Percentiles rank a stretch among this genome's conserved stretches.
Conservation (phyloP, 2,329 filamentous ascomycete genomes). For the Diaporthe longicolla region DNA sequence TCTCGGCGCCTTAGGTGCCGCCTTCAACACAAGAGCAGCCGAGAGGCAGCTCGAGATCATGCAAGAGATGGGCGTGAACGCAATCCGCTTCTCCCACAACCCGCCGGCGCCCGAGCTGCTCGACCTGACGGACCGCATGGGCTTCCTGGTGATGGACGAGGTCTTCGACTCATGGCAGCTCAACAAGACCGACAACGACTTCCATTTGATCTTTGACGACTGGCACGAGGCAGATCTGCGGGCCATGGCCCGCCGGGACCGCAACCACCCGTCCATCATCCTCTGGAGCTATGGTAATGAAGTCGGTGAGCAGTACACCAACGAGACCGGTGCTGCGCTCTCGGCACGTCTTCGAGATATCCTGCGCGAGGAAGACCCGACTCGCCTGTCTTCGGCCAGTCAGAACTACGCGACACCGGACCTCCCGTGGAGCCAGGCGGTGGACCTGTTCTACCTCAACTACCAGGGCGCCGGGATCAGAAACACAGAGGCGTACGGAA, state of each 20-base stretch:
- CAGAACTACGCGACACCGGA: conserved; percentile 62
- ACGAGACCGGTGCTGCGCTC: conserved; percentile 50
- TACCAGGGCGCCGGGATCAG: conserved; percentile 68
- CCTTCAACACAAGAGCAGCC: conserved; percentile 62
- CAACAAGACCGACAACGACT: conserved; percentile 63
- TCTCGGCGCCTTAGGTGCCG: conserved; percentile 63
- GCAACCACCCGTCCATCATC: conserved; percentile 68
- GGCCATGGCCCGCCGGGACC: conserved; percentile 65
- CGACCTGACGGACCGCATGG: conserved; percentile 63
- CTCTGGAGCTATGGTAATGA: conserved; percentile 70
- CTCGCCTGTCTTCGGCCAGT: conserved; percentile 59
- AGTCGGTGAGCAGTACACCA: conserved; percentile 61
- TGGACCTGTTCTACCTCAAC: conserved; percentile 67
- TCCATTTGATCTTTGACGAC: conserved; percentile 64
- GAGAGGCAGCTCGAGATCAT: conserved; percentile 65
- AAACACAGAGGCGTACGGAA: conserved; percentile 44
- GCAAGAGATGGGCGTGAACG: conserved; percentile 64
- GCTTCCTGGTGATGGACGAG: conserved; percentile 67
- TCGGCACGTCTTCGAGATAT: conserved; percentile 58
- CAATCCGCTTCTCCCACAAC: conserved; percentile 67
- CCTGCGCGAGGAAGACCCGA: conserved; percentile 61
- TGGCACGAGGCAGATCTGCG: conserved; percentile 69
- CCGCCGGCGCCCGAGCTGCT: conserved; percentile 66
- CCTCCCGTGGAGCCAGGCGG: conserved; percentile 54
- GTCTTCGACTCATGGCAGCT: conserved; percentile 67